Percentiles rank a stretch among this genome's conserved stretches.
Conservation (phyloP, 805 yeast species). For the Lipomyces japonicus region DNA sequence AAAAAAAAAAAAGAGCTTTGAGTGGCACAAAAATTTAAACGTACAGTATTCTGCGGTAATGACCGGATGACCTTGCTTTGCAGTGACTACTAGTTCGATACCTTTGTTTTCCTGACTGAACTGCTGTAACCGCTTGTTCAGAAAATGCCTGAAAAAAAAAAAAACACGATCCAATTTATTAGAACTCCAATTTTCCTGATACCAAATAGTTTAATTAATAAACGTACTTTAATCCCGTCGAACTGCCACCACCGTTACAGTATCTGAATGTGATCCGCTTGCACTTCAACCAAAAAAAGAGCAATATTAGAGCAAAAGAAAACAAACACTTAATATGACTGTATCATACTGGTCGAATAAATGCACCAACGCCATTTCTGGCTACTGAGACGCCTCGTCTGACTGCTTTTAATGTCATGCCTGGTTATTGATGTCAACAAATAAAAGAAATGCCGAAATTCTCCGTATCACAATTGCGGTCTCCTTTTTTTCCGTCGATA, state of each 20-base stretch:
- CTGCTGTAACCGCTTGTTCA: slow-evolving; percentile 49
- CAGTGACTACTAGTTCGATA: slow-evolving; percentile 66
- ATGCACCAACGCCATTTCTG: slow-evolving; percentile 75
- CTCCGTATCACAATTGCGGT: not conserved
- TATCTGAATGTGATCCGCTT: slow-evolving; percentile 69
- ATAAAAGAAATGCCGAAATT: slow-evolving; percentile 1
- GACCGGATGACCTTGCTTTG: slow-evolving; percentile 70
- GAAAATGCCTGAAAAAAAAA: slow-evolving; percentile 47
- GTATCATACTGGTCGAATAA: slow-evolving; percentile 50
- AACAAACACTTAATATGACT: too few species aligned
- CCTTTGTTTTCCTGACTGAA: slow-evolving; percentile 61
- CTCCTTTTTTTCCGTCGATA: too few species aligned
- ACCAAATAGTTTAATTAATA: slow-evolving; percentile 1
- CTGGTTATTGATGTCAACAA: not conserved
- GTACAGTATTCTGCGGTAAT: slow-evolving; percentile 53
- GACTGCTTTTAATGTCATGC: slow-evolving; percentile 33
- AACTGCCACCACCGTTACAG: slow-evolving; percentile 96
- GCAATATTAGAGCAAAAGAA: too few species aligned
- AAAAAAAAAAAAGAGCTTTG: not conserved
- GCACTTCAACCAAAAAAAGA: slow-evolving; percentile 56
- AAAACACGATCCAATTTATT: not conserved
- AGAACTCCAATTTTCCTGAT: slow-evolving; percentile 15
- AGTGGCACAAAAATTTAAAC: not conserved
- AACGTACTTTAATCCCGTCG: slow-evolving; percentile 60
- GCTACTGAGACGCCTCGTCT: slow-evolving; percentile 56